Evolutionary conservation across 176 grass and related monocot species (phyloP), one percentile per base, ranked within the genome.

Genomic region (Musa beccarii): DNA sequence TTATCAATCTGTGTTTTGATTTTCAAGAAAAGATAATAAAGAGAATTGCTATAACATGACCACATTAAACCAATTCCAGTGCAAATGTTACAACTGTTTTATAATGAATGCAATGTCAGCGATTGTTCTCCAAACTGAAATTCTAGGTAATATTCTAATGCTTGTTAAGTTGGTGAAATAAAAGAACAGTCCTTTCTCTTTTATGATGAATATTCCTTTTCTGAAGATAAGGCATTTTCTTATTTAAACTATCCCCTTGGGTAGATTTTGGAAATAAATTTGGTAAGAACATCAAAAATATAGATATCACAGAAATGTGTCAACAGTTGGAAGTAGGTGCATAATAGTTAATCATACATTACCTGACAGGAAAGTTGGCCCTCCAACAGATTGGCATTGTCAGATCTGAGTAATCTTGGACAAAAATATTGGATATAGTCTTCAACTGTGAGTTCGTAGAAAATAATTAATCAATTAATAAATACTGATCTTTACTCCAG

Each of bases 361-460:
- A 99, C 96, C 88, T 95, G 81, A 95, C 78, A 76, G 89, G 49
- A 81, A 95, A 92, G 82, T 89, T 20, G 63, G 86, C 73, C 59
- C 84, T 89, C 96, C 89, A 86, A 79, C 91, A 95, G 25, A 92
- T 82, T 53, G 96, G 96, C 55, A 99, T 76, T 2, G 89, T 88
- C 56, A 82, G 75, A 86, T 99, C 96, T 2, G 96, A 92, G 17
- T 84, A 81, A 68, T 99, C 96, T 81, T 78, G 89, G 57, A 87
- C 79, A 66, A 95, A 86, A 76, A 62, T 55, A 15, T 69, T 67
- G 13, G 76, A 79, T 19, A 66, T 75, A 43, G 52, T 74, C 76
- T 89, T 85, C 79, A 94, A 76, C 95, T 91, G 84, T 71, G 49
- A 76, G 75, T 49, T 83, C 80, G 9, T 29, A 73, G 74, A 54